Percentiles rank a stretch among this genome's conserved stretches.
Evolutionary conservation across 2,329 filamentous ascomycete species (phyloP).

Genomic region (Fusarium sp.): DNA sequence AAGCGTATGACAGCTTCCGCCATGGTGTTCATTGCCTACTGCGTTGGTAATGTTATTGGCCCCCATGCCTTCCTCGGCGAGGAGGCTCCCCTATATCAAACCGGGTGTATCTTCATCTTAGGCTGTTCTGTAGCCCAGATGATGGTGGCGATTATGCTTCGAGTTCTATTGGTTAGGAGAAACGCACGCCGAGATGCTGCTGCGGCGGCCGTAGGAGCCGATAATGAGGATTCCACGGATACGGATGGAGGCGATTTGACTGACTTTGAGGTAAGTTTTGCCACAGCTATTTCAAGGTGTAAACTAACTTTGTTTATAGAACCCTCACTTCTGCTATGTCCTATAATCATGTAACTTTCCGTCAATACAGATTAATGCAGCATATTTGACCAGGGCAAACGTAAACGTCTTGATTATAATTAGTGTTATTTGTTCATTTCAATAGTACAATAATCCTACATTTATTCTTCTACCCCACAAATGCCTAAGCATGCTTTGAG

Average conservation of each 20-base stretch:
- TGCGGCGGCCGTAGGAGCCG: background rate
- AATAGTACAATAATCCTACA: background rate
- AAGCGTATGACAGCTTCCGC: conserved; percentile 59
- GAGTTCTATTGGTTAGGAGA: conserved; percentile 17
- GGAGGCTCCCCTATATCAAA: conserved; percentile 61
- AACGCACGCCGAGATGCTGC: conserved; percentile 33
- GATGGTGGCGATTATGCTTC: conserved; percentile 28
- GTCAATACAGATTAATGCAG: background rate
- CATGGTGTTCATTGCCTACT: conserved; percentile 59
- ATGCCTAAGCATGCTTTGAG: background rate
- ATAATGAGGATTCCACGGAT: background rate
- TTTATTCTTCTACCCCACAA: background rate
- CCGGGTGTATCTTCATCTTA: conserved; percentile 57
- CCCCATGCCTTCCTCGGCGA: conserved; percentile 54
- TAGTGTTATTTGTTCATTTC: background rate
- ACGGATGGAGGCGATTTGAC: conserved; percentile 31
- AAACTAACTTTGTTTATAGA: conserved; percentile 1
- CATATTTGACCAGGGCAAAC: background rate
- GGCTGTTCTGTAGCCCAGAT: conserved; percentile 33
- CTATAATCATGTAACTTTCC: background rate
- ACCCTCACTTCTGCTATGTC: conserved; percentile 35
- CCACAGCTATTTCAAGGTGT: accelerated
- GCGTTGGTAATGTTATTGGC: conserved; percentile 42
- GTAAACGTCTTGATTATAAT: background rate
- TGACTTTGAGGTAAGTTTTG: conserved; percentile 36